Evolutionary conservation across 768 basidiomycete species (phyloP).

Genomic region (Boletus rubropictus): DNA sequence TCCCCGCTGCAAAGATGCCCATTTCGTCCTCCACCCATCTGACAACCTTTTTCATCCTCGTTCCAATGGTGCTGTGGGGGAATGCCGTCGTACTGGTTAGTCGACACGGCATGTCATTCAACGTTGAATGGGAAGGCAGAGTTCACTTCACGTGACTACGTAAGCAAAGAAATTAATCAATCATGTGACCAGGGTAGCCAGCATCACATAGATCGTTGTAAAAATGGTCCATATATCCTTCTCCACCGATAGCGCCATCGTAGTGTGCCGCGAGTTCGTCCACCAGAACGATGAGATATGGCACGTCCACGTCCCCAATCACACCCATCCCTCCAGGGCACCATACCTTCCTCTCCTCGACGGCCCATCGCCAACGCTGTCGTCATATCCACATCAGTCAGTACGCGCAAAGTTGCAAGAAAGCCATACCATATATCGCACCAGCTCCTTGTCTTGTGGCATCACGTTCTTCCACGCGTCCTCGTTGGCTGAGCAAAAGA

Average conservation of each 20-base stretch:
- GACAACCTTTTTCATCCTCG: no score
- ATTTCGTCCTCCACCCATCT: no score
- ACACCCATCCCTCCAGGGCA: conserved; percentile 38
- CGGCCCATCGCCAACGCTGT: conserved; percentile 74
- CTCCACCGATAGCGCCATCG: conserved; percentile 20
- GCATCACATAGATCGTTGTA: conserved; percentile 16
- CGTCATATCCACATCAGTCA: background rate
- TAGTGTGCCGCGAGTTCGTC: conserved; percentile 33
- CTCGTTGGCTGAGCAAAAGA: conserved; percentile 45
- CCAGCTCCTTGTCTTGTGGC: conserved; percentile 65
- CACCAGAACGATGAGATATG: conserved; percentile 38
- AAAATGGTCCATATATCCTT: conserved; percentile 25
- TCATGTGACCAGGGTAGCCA: no score
- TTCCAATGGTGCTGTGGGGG: no score
- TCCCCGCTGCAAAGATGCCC: no score
- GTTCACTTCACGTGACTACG: no score
- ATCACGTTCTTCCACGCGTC: conserved; percentile 57
- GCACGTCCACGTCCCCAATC: conserved; percentile 31
- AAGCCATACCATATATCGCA: conserved; percentile 57
- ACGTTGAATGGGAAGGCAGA: no score
- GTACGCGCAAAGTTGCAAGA: background rate
- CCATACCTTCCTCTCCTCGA: conserved; percentile 48
- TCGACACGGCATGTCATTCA: no score
- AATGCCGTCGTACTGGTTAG: no score
- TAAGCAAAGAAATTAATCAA: no score